phyloP scores from a whole-genome alignment of 495 filamentous ascomycete genomes.

The Mytilinidion resinicola region DNA sequence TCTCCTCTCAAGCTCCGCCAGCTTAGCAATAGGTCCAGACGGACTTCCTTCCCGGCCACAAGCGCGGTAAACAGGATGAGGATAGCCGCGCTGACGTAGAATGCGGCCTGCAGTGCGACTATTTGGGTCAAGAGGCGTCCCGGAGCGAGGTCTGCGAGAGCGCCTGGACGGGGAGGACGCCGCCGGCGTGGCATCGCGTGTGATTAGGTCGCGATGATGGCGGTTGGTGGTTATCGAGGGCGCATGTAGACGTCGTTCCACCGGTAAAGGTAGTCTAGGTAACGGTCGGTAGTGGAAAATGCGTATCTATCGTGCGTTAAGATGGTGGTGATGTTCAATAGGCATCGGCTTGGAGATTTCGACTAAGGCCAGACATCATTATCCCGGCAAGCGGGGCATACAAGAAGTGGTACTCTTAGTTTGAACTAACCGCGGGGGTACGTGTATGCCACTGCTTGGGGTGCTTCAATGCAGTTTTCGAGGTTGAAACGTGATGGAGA shows the following conservation, averaged over 20 bases:
- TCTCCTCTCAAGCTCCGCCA: constrained; percentile 83
- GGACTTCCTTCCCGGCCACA: constrained; percentile 69
- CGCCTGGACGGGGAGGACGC: constrained; percentile 70
- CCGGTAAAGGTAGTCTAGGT: neutral
- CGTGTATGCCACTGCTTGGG: too few relatives aligned
- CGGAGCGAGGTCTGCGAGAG: constrained; percentile 73
- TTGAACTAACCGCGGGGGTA: too few relatives aligned
- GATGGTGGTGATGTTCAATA: neutral
- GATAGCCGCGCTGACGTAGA: constrained; percentile 67
- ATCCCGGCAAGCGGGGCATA: too few relatives aligned
- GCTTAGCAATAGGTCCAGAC: constrained; percentile 63
- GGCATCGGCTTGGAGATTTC: neutral
- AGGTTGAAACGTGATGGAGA: too few relatives aligned
- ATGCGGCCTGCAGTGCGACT: constrained; percentile 71
- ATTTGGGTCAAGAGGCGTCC: constrained; percentile 85
- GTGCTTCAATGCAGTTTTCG: too few relatives aligned
- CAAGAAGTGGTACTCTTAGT: too few relatives aligned
- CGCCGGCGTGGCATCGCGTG: constrained; percentile 65
- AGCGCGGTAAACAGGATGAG: constrained; percentile 85
- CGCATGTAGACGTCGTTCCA: neutral
- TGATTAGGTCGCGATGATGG: neutral
- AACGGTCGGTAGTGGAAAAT: neutral
- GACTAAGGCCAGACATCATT: too few relatives aligned
- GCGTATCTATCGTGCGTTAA: neutral
- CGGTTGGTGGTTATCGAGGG: constrained; percentile 14